Base-by-base conservation (phyloP, 2,329 filamentous ascomycete genomes). In the Botrytis paeoniae region DNA sequence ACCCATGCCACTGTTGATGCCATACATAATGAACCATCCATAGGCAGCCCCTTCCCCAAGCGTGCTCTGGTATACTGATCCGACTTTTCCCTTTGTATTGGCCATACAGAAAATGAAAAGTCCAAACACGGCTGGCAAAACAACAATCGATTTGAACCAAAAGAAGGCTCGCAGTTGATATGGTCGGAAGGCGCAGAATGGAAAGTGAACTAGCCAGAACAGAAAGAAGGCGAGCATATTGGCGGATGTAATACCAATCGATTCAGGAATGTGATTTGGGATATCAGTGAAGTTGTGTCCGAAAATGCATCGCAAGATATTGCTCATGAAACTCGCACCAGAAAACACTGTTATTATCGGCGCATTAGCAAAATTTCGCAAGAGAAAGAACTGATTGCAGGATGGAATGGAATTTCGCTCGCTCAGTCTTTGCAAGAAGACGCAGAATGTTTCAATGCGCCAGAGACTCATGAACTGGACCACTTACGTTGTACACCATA, bases 401-500 rank as follows among this genome's bases (percentile, higher is more conserved):
- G n/a, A 70, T 6, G 16, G 8, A 37, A 70, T 18, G 3, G 8
- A 35, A 12, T 39, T 37, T 35, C 14, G 32, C 14, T 43, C 12
- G 54, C 35, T 29, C 29, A 45, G 25, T 61, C 68, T 43, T 61
- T 35, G 54, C n/a, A 14, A 12, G 41, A 61, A n/a, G 29, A n/a
- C 39, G 14, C 25, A 22, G 22, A 43, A 60, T 18, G 35, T 32
- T 41, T 14, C 9, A 7, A 39, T n/a, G 43, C 37, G 57, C 16
- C 32, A 57, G 37, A 14, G 6, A 45, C 12, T 20, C 37, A 29
- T 32, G 18, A 32, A 14, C 25, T n/a, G n/a, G 79, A 12, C 74
- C 89, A 89, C 78, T 88, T 88, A 73, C 87, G 88, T 76, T 92
- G 89, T 59, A 92, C 90, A 0, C 89, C 88, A 74, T 91, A 90